Conservation (phyloP, 2,329 filamentous ascomycete genomes). For the Aspergillus transmontanensis region DNA sequence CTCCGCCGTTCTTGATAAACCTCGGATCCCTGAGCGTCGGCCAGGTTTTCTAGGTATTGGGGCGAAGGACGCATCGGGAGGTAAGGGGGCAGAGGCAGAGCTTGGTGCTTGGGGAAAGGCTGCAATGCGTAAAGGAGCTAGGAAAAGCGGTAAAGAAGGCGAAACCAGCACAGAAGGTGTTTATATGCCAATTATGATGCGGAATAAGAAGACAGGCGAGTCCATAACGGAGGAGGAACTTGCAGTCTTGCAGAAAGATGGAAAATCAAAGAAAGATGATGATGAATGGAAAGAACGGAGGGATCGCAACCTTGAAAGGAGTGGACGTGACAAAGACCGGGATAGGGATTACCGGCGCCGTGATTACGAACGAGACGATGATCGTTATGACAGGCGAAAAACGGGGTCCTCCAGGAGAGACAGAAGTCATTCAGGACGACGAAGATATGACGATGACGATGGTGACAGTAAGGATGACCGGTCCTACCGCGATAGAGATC, state of each 20-base stretch:
- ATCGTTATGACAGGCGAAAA: constrained; percentile 40
- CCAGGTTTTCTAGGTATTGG: constrained; percentile 85
- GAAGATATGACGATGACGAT: constrained; percentile 42
- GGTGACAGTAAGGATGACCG: constrained; percentile 36
- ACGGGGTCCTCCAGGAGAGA: constrained; percentile 42
- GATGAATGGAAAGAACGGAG: constrained; percentile 50
- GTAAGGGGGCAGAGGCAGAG: constrained; percentile 63
- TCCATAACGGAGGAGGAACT: constrained; percentile 65
- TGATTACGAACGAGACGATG: constrained; percentile 35
- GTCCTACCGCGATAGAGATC: constrained; percentile 34
- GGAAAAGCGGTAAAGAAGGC: constrained; percentile 55
- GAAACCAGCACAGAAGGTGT: constrained; percentile 47
- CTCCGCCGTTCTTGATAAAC: constrained; percentile 51
- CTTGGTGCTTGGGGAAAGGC: constrained; percentile 77
- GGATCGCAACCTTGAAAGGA: constrained; percentile 47
- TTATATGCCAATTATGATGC: constrained; percentile 64
- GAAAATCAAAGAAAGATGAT: constrained; percentile 47
- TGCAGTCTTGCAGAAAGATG: constrained; percentile 52
- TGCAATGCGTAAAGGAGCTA: constrained; percentile 57
- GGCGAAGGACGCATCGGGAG: constrained; percentile 72
- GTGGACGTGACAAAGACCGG: constrained; percentile 38
- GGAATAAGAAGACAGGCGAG: constrained; percentile 65
- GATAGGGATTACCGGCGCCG: constrained; percentile 36
- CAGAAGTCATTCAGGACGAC: constrained; percentile 40
- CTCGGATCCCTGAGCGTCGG: constrained; percentile 68